Evolutionary conservation across 441 rosid genomes (phyloP).

Genomic region (Macaranga tanarius): DNA sequence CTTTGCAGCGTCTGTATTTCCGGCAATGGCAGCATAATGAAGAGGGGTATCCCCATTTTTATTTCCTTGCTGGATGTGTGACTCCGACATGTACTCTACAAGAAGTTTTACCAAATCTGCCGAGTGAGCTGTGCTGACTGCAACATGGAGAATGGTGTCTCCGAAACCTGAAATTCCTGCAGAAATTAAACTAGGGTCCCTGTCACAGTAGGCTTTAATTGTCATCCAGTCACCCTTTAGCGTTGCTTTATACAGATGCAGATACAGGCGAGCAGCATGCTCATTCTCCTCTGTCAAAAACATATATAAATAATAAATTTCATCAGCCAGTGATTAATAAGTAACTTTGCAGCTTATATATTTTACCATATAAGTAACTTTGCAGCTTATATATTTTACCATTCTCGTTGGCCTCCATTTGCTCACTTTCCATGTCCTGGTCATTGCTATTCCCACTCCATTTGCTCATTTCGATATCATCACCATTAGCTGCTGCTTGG

Average conservation of each 20-base stretch:
- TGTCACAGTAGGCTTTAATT: neutral
- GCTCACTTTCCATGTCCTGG: too few relatives aligned
- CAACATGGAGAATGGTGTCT: neutral
- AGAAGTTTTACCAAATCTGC: neutral
- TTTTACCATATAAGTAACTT: too few relatives aligned
- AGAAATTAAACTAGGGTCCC: neutral
- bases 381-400: too few relatives aligned
- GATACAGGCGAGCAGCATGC: neutral
- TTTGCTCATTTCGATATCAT: too few relatives aligned
- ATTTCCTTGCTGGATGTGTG: neutral
- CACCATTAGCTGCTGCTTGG: too few relatives aligned
- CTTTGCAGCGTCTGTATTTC: neutral
- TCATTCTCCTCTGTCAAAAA: neutral
- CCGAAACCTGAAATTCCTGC: neutral
- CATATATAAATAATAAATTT: too few relatives aligned
- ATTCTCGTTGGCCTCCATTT: too few relatives aligned
- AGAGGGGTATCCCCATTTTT: neutral
- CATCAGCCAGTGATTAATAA: too few relatives aligned
- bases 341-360: too few relatives aligned
- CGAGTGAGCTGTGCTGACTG: neutral
- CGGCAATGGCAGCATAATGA: slow-evolving; percentile 11
- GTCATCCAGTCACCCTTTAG: slow-evolving; percentile 29
- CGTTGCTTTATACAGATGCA: slow-evolving; percentile 30
- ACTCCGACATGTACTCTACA: neutral
- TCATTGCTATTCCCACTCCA: too few relatives aligned